These are phyloP conservation scores for Pseudocercospora musae DNA, from an alignment of 2,329 filamentous ascomycete genomes.

Conservation along the genomic window DNA sequence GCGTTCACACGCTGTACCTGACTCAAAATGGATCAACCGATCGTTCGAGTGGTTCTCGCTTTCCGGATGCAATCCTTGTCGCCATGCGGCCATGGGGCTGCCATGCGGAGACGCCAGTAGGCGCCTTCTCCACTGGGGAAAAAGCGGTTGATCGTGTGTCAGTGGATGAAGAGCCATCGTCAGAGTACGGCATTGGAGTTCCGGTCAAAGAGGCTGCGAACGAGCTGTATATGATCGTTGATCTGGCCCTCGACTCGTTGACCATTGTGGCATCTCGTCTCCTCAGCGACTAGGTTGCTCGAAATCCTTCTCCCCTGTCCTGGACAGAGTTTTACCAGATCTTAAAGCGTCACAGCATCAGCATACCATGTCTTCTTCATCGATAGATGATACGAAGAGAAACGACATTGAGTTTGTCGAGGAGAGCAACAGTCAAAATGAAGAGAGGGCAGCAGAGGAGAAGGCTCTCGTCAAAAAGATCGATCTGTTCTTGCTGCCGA, in stretches of 20 bases:
- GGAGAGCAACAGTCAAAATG: conserved; percentile 15
- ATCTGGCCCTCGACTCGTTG: background rate
- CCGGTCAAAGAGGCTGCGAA: background rate
- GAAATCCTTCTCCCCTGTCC: background rate
- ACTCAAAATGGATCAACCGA: background rate
- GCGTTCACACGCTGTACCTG: background rate
- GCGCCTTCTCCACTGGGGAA: background rate
- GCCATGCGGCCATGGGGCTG: background rate
- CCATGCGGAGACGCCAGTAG: conserved; percentile 1
- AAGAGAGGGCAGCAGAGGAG: conserved; percentile 34
- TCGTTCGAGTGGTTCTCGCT: background rate
- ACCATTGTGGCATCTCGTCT: background rate
- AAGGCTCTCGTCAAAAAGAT: conserved; percentile 46
- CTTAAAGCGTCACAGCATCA: background rate
- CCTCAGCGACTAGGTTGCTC: background rate
- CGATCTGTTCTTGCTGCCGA: conserved; percentile 46
- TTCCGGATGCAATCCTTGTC: background rate
- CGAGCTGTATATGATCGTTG: background rate
- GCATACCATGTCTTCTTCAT: background rate
- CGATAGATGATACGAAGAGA: conserved; percentile 18
- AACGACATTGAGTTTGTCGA: conserved; percentile 26
- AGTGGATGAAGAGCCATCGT: background rate
- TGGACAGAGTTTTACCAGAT: conserved; percentile 1
- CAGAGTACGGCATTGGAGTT: background rate
- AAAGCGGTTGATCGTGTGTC: background rate